phyloP scores from a whole-genome alignment of 768 basidiomycete genomes.

The Floccularia luteovirens region DNA sequence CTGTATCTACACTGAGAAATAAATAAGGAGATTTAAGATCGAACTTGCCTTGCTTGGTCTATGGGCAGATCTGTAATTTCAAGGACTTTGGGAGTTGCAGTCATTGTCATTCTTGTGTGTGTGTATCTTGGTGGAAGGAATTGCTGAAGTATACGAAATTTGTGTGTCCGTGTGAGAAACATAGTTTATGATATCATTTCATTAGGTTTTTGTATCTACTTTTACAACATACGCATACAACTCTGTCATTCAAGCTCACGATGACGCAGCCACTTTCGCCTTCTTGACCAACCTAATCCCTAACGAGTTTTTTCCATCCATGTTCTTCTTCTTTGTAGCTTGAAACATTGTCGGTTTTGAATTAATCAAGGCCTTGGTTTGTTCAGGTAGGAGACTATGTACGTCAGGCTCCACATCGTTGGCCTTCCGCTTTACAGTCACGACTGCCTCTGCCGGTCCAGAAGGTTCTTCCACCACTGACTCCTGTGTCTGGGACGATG shows the following conservation, averaged over 20 bases:
- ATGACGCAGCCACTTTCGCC: too few species aligned
- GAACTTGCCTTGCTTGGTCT: slow-evolving; percentile 49
- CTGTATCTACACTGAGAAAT: slow-evolving; percentile 25
- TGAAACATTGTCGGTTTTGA: slow-evolving; percentile 35
- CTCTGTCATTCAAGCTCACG: too few species aligned
- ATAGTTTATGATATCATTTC: too few species aligned
- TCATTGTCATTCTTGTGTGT: too few species aligned
- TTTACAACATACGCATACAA: too few species aligned
- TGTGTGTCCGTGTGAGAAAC: too few species aligned
- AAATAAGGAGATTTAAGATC: not conserved
- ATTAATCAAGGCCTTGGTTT: slow-evolving; percentile 49
- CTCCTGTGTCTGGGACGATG: too few species aligned
- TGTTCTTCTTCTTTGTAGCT: slow-evolving; percentile 46
- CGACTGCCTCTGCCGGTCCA: slow-evolving; percentile 8
- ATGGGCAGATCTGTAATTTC: slow-evolving; percentile 42
- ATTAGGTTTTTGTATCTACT: too few species aligned
- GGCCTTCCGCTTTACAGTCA: slow-evolving; percentile 87
- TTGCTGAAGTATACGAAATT: too few species aligned
- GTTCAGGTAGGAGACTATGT: slow-evolving; percentile 59
- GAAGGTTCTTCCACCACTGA: not conserved
- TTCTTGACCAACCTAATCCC: slow-evolving; percentile 74
- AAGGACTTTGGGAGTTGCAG: slow-evolving; percentile 38
- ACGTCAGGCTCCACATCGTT: slow-evolving; percentile 71
- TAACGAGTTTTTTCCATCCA: slow-evolving; percentile 50
- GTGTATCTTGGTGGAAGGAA: too few species aligned